phyloP scores from a whole-genome alignment of 208 protist genomes.

The Crithidia expoeki region DNA sequence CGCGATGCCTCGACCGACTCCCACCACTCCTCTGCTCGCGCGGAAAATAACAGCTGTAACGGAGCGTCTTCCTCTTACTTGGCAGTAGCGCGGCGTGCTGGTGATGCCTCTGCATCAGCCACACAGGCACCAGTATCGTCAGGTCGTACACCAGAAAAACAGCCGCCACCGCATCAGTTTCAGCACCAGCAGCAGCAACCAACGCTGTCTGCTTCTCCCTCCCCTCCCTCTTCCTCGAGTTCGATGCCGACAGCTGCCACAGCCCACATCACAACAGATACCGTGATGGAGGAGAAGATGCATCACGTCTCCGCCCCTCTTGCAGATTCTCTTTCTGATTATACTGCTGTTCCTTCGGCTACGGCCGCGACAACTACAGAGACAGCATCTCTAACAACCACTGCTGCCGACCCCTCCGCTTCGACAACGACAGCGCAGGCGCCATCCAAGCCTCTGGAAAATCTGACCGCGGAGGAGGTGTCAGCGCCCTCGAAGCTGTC shows the following conservation, averaged over 20 bases:
- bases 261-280: too few species aligned
- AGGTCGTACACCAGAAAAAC: not conserved
- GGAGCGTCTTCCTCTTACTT: conserved; percentile 1
- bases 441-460: not conserved
- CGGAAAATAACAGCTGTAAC: not conserved
- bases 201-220: too few species aligned
- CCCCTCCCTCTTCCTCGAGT: too few species aligned
- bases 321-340: too few species aligned
- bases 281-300: too few species aligned
- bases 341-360: too few species aligned
- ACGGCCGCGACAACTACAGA: not conserved
- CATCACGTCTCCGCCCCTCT: too few species aligned
- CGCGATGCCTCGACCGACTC: conserved; percentile 1
- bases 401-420: not conserved
- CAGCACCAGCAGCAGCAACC: too few species aligned
- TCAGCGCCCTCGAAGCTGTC: conserved; percentile 5
- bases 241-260: too few species aligned
- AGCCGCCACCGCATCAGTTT: too few species aligned
- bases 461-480: conserved; percentile 3
- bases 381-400: not conserved
- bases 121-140: not conserved
- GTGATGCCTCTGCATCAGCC: not conserved
- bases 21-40: not conserved
- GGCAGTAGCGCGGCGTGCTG: conserved; percentile 1
- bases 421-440: not conserved